Conservation (phyloP, 805 yeast genomes). For the Scheffersomyces spartinae region DNA sequence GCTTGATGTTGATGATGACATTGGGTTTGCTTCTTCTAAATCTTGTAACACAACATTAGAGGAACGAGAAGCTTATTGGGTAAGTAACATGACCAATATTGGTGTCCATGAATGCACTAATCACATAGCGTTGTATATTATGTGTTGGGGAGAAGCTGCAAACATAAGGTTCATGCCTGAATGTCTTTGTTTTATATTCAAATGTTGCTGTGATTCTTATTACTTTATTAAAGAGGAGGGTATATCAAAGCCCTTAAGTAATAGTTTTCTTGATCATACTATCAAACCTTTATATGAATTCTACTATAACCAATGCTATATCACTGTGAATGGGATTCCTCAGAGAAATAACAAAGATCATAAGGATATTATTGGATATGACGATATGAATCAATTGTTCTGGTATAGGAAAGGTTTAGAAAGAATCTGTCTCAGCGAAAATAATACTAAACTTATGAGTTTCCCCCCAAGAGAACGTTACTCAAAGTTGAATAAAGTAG, state of each 20-base stretch:
- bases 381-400: conserved; percentile 79
- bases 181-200: conserved; percentile 73
- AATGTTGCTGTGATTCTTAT: conserved; percentile 64
- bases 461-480: conserved; percentile 47
- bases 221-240: conserved; percentile 30
- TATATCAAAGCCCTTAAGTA: conserved; percentile 16
- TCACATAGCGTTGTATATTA: conserved; percentile 58
- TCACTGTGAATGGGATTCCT: conserved; percentile 29
- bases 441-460: conserved; percentile 38
- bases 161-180: conserved; percentile 84
- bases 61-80: conserved; percentile 1
- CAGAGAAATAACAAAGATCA: conserved; percentile 51
- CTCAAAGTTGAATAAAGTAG: conserved; percentile 36
- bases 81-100: conserved; percentile 5
- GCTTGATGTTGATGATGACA: conserved; percentile 46
- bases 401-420: conserved; percentile 72
- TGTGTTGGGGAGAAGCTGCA: conserved; percentile 88
- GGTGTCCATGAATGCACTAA: conserved; percentile 32
- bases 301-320: conserved; percentile 44
- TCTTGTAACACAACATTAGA: conserved; percentile 13
- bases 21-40: conserved; percentile 21
- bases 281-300: conserved; percentile 66
- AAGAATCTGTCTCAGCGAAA: conserved; percentile 35
- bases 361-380: conserved; percentile 66
- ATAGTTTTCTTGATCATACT: conserved; percentile 49